phyloP scores from a whole-genome alignment of 352 stramenopile genomes.

The Phytophthora cryptogea region DNA sequence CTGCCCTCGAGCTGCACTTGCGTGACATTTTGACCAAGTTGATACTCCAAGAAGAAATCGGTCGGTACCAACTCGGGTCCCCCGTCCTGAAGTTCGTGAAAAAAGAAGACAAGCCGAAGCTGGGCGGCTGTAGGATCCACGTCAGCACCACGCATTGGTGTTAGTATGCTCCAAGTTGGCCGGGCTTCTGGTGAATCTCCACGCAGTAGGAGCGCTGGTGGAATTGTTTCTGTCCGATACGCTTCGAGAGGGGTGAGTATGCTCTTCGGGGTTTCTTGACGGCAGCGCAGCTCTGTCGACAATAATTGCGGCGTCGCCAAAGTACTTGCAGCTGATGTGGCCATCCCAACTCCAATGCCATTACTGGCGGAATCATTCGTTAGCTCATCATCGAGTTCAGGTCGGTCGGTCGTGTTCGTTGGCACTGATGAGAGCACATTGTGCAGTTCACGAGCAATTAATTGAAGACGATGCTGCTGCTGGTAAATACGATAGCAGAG shows the following conservation, averaged over 20 bases:
- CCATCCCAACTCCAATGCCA: slow-evolving; percentile 14
- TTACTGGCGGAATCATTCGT: background rate
- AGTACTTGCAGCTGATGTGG: slow-evolving; percentile 18
- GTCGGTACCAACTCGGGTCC: slow-evolving; percentile 52
- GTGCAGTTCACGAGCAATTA: slow-evolving; percentile 53
- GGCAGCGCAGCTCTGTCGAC: slow-evolving; percentile 20
- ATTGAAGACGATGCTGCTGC: slow-evolving; percentile 55
- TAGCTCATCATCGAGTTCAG: slow-evolving; percentile 4
- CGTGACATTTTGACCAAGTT: slow-evolving; percentile 65
- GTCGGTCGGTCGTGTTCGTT: background rate
- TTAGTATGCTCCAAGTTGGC: slow-evolving; percentile 20
- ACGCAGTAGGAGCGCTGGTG: slow-evolving; percentile 18
- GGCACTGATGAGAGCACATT: slow-evolving; percentile 11
- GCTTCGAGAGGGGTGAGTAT: slow-evolving; percentile 17
- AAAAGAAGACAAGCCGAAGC: slow-evolving; percentile 78
- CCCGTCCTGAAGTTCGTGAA: slow-evolving; percentile 83
- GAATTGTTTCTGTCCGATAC: slow-evolving; percentile 32
- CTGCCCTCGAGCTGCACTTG: slow-evolving; percentile 73
- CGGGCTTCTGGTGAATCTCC: slow-evolving; percentile 21
- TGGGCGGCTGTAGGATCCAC: slow-evolving; percentile 78
- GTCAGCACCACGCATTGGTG: slow-evolving; percentile 36
- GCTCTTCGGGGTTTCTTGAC: slow-evolving; percentile 15
- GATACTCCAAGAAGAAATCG: slow-evolving; percentile 82
- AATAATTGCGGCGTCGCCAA: slow-evolving; percentile 19
- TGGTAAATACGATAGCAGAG: slow-evolving; percentile 84